These are phyloP conservation scores for Psilocybe cubensis DNA, from an alignment of 768 basidiomycete species.

Conservation along the genomic window DNA sequence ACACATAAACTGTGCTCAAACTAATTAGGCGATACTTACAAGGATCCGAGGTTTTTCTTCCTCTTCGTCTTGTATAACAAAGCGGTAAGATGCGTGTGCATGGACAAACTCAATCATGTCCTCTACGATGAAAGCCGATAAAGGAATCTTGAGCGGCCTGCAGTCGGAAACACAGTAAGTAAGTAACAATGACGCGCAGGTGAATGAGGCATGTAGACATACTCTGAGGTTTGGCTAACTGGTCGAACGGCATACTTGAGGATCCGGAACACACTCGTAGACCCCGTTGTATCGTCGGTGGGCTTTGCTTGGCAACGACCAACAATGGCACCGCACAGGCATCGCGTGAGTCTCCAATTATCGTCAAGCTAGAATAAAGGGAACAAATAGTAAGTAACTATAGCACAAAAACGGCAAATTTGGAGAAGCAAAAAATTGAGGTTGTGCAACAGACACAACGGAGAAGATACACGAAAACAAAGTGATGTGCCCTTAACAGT, in stretches of 20 bases:
- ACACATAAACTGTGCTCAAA: neutral
- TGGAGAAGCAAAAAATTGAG: slow-evolving; percentile 16
- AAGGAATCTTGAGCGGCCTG: slow-evolving; percentile 55
- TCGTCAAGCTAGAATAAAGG: slow-evolving; percentile 49
- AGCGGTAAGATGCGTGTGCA: slow-evolving; percentile 93
- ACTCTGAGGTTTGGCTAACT: slow-evolving; percentile 65
- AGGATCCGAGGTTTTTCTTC: slow-evolving; percentile 78
- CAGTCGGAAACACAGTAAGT: neutral
- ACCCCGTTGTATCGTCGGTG: slow-evolving; percentile 24
- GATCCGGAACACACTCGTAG: slow-evolving; percentile 61
- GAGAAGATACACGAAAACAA: slow-evolving; percentile 16
- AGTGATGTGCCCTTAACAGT: slow-evolving; percentile 80
- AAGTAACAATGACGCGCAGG: neutral
- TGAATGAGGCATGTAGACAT: slow-evolving; percentile 31
- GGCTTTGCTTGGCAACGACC: slow-evolving; percentile 68
- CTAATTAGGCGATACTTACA: slow-evolving; percentile 47
- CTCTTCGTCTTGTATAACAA: slow-evolving; percentile 87
- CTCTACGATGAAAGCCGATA: slow-evolving; percentile 89
- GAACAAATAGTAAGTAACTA: slow-evolving; percentile 9
- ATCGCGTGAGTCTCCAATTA: slow-evolving; percentile 68
- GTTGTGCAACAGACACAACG: neutral
- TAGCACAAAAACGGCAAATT: slow-evolving; percentile 10
- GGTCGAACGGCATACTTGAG: slow-evolving; percentile 87
- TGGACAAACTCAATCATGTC: slow-evolving; percentile 92
- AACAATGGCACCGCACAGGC: slow-evolving; percentile 82